These are phyloP conservation scores for Globisporangium yorkense DNA, from an alignment of 352 stramenopile species.

Conservation along the genomic window DNA sequence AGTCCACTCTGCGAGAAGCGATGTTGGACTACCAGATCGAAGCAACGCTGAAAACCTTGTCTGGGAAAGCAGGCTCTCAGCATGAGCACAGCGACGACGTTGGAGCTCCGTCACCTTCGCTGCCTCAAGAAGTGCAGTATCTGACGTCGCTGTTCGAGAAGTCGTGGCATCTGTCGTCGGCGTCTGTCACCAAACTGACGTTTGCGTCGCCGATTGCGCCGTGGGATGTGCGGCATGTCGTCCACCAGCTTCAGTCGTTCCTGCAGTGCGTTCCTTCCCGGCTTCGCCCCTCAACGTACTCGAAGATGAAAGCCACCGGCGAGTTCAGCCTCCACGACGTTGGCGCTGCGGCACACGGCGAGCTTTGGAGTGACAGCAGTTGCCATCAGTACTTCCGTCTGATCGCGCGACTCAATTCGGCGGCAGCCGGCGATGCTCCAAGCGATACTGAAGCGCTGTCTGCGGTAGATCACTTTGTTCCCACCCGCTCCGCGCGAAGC, in stretches of 20 bases:
- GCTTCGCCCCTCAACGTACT: constrained; percentile 39
- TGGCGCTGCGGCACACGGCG: background rate
- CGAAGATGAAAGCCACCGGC: constrained; percentile 24
- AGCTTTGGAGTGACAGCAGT: constrained; percentile 3
- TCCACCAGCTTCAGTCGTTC: constrained; percentile 46
- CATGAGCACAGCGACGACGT: background rate
- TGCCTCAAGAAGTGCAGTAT: constrained; percentile 26
- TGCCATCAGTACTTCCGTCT: constrained; percentile 10
- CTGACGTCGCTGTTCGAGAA: constrained; percentile 48
- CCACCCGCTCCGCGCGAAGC: background rate
- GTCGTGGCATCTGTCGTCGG: constrained; percentile 35
- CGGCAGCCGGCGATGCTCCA: background rate
- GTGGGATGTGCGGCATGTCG: constrained; percentile 59
- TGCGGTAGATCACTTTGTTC: background rate
- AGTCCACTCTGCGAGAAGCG: constrained; percentile 67
- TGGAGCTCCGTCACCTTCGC: background rate
- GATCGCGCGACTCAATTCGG: constrained; percentile 9
- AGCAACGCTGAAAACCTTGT: constrained; percentile 27
- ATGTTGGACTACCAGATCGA: constrained; percentile 82
- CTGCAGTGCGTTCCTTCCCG: constrained; percentile 49
- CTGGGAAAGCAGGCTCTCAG: background rate
- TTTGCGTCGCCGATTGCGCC: constrained; percentile 34
- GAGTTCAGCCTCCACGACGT: constrained; percentile 15
- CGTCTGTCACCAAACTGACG: constrained; percentile 50
- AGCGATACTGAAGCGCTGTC: background rate